Conservation (phyloP, 345 rosid species). For the Diplotaxis tenuifolia region DNA sequence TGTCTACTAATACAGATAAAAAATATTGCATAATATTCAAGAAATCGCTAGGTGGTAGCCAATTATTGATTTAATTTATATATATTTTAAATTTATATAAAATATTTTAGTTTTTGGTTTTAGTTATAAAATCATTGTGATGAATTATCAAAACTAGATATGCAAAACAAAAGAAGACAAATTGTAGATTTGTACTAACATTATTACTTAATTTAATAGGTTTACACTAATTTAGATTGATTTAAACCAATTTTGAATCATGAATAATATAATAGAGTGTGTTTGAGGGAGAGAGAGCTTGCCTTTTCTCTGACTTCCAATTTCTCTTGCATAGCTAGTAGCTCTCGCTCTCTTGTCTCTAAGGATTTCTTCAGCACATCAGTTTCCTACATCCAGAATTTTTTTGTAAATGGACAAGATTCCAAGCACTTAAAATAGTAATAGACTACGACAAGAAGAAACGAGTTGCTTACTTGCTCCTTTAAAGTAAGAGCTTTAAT, state of each 20-base stretch:
- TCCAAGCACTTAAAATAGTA: background rate
- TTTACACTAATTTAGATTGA: too few species aligned
- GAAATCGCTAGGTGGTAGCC: too few species aligned
- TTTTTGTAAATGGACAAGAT: slow-evolving; percentile 18
- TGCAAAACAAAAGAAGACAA: too few species aligned
- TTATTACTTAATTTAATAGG: too few species aligned
- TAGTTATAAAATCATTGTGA: too few species aligned
- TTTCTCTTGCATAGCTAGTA: slow-evolving; percentile 62
- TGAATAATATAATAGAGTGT: background rate
- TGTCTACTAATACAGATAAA: background rate
- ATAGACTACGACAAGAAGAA: background rate
- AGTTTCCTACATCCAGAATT: slow-evolving; percentile 54
- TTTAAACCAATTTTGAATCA: too few species aligned
- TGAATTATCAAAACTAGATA: too few species aligned
- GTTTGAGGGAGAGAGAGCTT: slow-evolving; percentile 20
- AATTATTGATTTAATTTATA: too few species aligned
- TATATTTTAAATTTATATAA: too few species aligned
- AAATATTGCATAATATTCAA: background rate
- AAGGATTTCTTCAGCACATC: slow-evolving; percentile 53
- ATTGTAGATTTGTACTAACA: too few species aligned
- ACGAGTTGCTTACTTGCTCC: slow-evolving; percentile 61
- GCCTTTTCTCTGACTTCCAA: slow-evolving; percentile 82
- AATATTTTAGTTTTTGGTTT: too few species aligned
- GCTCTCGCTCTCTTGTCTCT: slow-evolving; percentile 63
- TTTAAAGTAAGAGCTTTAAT: slow-evolving; percentile 50